Evolutionary conservation across 2,329 filamentous ascomycete species (phyloP).

Genomic region (Pyricularia grisea): DNA sequence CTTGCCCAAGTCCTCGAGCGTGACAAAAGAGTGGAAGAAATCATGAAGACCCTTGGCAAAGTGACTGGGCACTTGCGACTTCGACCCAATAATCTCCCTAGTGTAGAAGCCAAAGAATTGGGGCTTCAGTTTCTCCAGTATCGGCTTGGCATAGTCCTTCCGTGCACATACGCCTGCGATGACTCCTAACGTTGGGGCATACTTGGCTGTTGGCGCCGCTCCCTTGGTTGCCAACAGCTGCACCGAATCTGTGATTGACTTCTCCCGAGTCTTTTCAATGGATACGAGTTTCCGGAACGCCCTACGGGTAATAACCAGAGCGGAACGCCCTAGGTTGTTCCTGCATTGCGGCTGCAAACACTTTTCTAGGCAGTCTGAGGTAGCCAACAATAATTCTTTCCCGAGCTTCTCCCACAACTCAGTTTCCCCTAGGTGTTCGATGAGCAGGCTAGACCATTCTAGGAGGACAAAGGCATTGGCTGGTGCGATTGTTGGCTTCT

Average conservation of each 20-base stretch:
- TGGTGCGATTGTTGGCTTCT: constrained; percentile 68
- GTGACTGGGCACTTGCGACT: constrained; percentile 59
- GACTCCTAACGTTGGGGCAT: constrained; percentile 72
- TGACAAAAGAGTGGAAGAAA: constrained; percentile 72
- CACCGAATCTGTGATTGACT: constrained; percentile 54
- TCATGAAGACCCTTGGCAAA: constrained; percentile 65
- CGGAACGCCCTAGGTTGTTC: constrained; percentile 59
- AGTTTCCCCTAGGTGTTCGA: constrained; percentile 59
- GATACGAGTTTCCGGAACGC: constrained; percentile 68
- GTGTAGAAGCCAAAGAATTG: constrained; percentile 75
- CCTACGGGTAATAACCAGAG: constrained; percentile 68
- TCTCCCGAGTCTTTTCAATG: constrained; percentile 44
- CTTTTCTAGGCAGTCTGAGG: constrained; percentile 68
- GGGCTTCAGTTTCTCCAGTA: constrained; percentile 57
- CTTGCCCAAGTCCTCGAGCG: constrained; percentile 62
- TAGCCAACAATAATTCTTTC: constrained; percentile 54
- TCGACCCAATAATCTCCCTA: constrained; percentile 76
- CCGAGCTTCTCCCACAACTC: constrained; percentile 56
- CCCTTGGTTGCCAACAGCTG: constrained; percentile 60
- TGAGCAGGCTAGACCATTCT: constrained; percentile 78
- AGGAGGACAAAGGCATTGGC: constrained; percentile 79
- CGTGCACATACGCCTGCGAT: constrained; percentile 80
- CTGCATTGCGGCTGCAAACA: constrained; percentile 61
- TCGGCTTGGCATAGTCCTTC: constrained; percentile 49
- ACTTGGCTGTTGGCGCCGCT: constrained; percentile 52